These are phyloP conservation scores for Stipa capillata DNA, from an alignment of 176 grass and related monocot genomes.

Conservation along the genomic window DNA sequence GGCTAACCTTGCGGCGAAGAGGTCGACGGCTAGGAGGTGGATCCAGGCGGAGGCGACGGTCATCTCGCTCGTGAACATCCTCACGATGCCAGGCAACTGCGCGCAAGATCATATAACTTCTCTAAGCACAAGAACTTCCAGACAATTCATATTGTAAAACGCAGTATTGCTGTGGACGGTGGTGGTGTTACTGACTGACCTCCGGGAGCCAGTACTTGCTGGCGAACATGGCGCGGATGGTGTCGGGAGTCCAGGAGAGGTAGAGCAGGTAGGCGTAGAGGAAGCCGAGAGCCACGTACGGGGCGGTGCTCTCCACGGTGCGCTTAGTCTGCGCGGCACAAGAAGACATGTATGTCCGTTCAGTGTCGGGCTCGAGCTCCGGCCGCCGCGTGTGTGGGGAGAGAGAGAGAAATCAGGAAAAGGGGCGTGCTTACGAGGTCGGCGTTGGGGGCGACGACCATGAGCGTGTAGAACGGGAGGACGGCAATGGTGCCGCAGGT, in stretches of 20 bases:
- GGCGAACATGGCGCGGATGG: slow-evolving; percentile 72
- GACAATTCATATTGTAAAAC: not conserved
- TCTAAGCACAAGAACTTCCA: not conserved
- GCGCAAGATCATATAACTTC: not conserved
- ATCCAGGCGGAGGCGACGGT: slow-evolving; percentile 94
- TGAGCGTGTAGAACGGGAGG: slow-evolving; percentile 95
- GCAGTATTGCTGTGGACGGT: not conserved
- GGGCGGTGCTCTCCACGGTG: slow-evolving; percentile 69
- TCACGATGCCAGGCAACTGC: slow-evolving; percentile 67
- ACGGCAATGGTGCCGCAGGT: slow-evolving; percentile 82
- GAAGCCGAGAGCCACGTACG: slow-evolving; percentile 59
- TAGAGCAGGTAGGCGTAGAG: slow-evolving; percentile 87
- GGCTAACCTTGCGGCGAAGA: slow-evolving; percentile 73
- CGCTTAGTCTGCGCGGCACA: slow-evolving; percentile 71
- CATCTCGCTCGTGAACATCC: slow-evolving; percentile 89
- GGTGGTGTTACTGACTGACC: slow-evolving; percentile 7
- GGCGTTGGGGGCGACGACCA: slow-evolving; percentile 90
- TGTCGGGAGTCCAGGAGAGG: slow-evolving; percentile 91
- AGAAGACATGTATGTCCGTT: not conserved
- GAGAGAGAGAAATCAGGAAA: too few species aligned
- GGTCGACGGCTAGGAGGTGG: slow-evolving; percentile 91
- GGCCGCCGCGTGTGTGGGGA: not conserved
- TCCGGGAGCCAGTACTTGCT: slow-evolving; percentile 97
- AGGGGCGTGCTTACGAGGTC: slow-evolving; percentile 42
- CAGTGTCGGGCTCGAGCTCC: too few species aligned